phyloP scores from a whole-genome alignment of 768 basidiomycete species.

The Fomitopsis serialis region DNA sequence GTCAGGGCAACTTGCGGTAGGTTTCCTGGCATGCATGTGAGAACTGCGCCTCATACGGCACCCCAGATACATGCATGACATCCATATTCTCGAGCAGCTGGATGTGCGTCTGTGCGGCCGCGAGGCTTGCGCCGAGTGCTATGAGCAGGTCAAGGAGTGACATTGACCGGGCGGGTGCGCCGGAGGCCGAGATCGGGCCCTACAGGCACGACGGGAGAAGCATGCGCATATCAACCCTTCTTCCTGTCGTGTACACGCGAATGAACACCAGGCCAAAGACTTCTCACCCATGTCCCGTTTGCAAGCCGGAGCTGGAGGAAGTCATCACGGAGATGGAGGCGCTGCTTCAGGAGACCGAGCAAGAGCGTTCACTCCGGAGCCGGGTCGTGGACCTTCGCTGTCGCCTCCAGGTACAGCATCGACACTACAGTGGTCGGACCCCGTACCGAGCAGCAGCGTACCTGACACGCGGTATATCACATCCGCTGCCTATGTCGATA shows the following conservation, averaged over 20 bases:
- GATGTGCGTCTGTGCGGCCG: constrained; percentile 90
- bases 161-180: constrained; percentile 41
- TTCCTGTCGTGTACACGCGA: constrained; percentile 70
- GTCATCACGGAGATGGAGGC: constrained; percentile 68
- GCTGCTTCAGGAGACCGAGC: constrained; percentile 28
- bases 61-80: constrained; percentile 85
- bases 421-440: neutral
- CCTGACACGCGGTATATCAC: neutral
- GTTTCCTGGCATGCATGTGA: constrained; percentile 18
- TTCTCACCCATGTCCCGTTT: constrained; percentile 81
- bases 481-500: neutral
- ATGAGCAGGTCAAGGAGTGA: constrained; percentile 62
- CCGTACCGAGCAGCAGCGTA: neutral
- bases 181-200: constrained; percentile 41
- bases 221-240: constrained; percentile 65
- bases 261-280: constrained; percentile 60
- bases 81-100: constrained; percentile 87
- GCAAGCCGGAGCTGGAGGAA: constrained; percentile 51
- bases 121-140: constrained; percentile 86
- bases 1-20: constrained; percentile 82
- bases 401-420: neutral
- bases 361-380: constrained; percentile 2
- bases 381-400: neutral
- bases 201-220: constrained; percentile 51
- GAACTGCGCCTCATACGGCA: constrained; percentile 7